Percentiles rank a stretch among this genome's conserved stretches.
Evolutionary conservation across 441 rosid genomes (phyloP).

Genomic region (Omphalea diandra): DNA sequence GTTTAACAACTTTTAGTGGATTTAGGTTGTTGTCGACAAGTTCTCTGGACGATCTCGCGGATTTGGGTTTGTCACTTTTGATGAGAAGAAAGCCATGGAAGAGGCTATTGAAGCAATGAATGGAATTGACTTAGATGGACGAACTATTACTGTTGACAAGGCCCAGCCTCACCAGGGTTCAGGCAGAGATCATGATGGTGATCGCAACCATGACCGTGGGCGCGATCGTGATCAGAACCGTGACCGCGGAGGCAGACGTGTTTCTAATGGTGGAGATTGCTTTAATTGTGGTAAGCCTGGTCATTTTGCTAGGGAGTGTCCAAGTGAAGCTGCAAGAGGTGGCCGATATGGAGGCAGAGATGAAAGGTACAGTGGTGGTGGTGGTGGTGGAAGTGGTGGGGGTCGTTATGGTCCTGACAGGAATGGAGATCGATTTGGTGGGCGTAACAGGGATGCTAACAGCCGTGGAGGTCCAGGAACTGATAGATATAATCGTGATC

Average conservation of each 20-base stretch:
- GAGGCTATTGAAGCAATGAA: conserved; percentile 92
- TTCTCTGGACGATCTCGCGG: conserved; percentile 95
- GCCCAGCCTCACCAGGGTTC: conserved; percentile 90
- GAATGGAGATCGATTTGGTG: conserved; percentile 72
- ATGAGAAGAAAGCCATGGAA: conserved; percentile 81
- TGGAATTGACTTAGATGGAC: conserved; percentile 91
- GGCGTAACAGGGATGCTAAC: conserved; percentile 68
- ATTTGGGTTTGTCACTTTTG: conserved; percentile 92
- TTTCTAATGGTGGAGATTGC: conserved; percentile 64
- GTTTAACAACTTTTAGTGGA: not conserved
- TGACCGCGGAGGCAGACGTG: conserved; percentile 63
- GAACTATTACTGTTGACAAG: conserved; percentile 85
- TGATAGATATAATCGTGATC: conserved; percentile 67
- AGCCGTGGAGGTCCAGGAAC: conserved; percentile 69
- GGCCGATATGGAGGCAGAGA: conserved; percentile 62
- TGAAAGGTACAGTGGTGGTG: conserved; percentile 45
- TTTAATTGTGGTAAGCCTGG: conserved; percentile 95
- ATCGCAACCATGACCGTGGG: conserved; percentile 49
- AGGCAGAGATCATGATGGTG: conserved; percentile 73
- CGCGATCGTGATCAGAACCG: conserved; percentile 44
- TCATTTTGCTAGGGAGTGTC: conserved; percentile 94
- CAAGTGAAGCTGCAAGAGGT: conserved; percentile 64
- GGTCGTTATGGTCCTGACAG: conserved; percentile 84
- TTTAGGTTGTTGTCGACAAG: conserved; percentile 88
- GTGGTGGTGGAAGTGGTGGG: conserved; percentile 48